Base-by-base conservation (phyloP, 2,329 filamentous ascomycete species). In the Chaetomiaceae sp. region DNA sequence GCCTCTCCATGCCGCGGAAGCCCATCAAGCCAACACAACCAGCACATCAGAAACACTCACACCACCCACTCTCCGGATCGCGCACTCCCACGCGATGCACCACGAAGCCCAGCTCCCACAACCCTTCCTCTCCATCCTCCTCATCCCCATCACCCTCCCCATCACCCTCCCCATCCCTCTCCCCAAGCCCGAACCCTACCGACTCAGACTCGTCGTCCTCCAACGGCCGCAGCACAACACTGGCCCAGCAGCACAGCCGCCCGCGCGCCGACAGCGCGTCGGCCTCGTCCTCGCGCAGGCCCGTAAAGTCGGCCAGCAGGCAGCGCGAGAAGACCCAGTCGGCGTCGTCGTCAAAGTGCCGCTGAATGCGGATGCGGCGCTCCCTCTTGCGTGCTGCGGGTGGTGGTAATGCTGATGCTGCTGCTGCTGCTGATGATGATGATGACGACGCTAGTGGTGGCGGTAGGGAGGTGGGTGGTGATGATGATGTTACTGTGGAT, bases 271-370 rank as follows among this genome's bases (percentile, higher is more conserved):
- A 57, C 30, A 55, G 32, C 12, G 7, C 33, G 34, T 48, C 42
- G 19, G 56, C 56, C 27, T 56, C 45, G 30, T 52, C 50, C 36
- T 52, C 52, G 38, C 47, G 41, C 18, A 58, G 34, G 24, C 42
- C 52, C 4, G 56, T 55, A 33, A 57, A 58, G 22, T 57, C 56
- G n/a, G 51, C 40, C 38, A 55, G 45, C 10, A 56, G 27, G 38
- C 55, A 58, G 38, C 56, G 53, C 6, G 55, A 51, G 27, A 45
- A 52, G 26, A 57, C 56, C 56, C 55, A 58, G 11, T 57, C 55
- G 44, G 50, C 42, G 26, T 34, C 43, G 47, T 58, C 56, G 44
- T 58, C 56, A 18, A 51, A 49, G 48, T 58, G 55, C 1, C 42
- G 44, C 9, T 45, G 44, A 15, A 53, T 37, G 6, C n/a, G 32